Conservation (phyloP, 2,329 filamentous ascomycete species). For the Pestalotiopsis sp. region DNA sequence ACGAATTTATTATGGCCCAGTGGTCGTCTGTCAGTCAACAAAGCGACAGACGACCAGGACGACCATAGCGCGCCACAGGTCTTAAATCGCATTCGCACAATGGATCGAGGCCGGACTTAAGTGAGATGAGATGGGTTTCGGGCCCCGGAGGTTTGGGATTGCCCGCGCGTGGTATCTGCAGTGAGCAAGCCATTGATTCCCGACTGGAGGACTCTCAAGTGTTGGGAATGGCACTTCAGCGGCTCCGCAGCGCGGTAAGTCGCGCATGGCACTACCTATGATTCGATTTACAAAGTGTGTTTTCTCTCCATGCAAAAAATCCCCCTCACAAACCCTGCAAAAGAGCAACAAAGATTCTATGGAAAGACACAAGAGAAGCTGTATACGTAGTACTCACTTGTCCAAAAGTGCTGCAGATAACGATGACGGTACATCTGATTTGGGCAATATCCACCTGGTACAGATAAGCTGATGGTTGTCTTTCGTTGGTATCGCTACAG, state of each 20-base stretch:
- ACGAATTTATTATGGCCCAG: constrained; percentile 2
- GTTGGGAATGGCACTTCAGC: not conserved
- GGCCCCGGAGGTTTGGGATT: constrained; percentile 4
- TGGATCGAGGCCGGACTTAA: not conserved
- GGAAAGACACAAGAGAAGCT: no score
- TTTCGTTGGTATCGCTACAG: no score
- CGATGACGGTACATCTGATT: no score
- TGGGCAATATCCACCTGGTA: no score
- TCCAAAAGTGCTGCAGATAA: no score
- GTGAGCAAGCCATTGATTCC: not conserved
- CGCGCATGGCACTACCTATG: not conserved
- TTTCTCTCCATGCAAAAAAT: no score
- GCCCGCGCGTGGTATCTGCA: not conserved
- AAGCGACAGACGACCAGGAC: not conserved
- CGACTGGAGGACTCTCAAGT: not conserved
- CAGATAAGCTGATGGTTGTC: no score
- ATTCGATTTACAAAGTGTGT: no score
- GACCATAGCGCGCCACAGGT: constrained; percentile 5
- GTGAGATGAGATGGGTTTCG: not conserved
- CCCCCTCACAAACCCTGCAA: no score
- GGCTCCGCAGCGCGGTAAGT: not conserved
- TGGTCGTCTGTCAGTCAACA: not conserved
- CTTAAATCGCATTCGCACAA: constrained; percentile 9
- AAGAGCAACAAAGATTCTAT: no score
- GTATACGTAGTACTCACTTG: no score